Conservation (phyloP, 2,329 filamentous ascomycete genomes). For the Talaromyces atroroseus region DNA sequence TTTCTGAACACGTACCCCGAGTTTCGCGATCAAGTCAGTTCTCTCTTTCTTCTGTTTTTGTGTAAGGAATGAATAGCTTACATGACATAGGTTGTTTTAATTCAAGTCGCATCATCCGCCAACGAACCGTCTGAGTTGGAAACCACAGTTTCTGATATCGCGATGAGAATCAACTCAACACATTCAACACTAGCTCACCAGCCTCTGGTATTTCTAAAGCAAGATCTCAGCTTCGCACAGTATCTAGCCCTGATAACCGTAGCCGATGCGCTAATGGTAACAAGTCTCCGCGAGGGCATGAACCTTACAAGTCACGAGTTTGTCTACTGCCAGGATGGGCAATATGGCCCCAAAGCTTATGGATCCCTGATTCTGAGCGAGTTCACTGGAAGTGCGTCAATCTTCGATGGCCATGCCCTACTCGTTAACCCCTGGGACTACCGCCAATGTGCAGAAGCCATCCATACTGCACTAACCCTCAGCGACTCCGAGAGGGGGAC, state of each 20-base stretch:
- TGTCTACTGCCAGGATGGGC: conserved; percentile 85
- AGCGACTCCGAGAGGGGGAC: conserved; percentile 63
- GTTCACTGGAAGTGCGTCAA: conserved; percentile 84
- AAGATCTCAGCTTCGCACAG: conserved; percentile 87
- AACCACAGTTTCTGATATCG: conserved; percentile 84
- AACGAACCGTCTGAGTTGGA: conserved; percentile 84
- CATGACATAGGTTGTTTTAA: conserved; percentile 64
- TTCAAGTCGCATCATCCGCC: conserved; percentile 88
- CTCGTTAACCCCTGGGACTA: conserved; percentile 96
- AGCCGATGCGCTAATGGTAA: conserved; percentile 89
- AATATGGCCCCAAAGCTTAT: conserved; percentile 66
- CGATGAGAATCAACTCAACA: conserved; percentile 85
- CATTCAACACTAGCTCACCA: conserved; percentile 90
- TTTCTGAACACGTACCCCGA: conserved; percentile 92
- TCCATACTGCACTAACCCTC: conserved; percentile 80
- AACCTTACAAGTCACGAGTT: conserved; percentile 94
- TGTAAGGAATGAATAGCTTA: background rate
- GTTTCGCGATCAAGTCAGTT: conserved; percentile 64
- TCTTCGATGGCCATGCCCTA: conserved; percentile 76
- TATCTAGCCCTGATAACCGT: conserved; percentile 88
- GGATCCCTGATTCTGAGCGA: conserved; percentile 89
- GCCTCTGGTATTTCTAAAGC: conserved; percentile 86
- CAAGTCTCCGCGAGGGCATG: conserved; percentile 94
- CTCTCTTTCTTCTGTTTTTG: background rate
- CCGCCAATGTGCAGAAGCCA: conserved; percentile 76